Conservation (phyloP, 179 eudicot genomes). For the Beta macrorhiza region DNA sequence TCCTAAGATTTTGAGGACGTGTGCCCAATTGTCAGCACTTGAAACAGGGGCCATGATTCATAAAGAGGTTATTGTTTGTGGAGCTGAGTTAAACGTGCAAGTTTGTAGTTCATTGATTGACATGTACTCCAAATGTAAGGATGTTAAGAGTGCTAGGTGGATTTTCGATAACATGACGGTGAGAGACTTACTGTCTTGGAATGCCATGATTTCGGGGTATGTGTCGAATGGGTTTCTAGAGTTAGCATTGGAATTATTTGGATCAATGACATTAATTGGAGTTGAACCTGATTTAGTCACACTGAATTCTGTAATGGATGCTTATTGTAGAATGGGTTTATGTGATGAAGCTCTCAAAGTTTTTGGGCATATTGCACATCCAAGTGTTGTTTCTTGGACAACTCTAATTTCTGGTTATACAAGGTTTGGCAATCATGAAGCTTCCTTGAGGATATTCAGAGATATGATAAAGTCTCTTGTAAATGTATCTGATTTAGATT, state of each 20-base stretch:
- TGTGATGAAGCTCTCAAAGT: conserved; percentile 48
- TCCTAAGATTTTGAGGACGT: conserved; percentile 49
- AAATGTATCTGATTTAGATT: conserved; percentile 41
- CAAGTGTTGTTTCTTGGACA: conserved; percentile 62
- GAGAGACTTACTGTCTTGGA: conserved; percentile 51
- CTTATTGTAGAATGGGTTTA: conserved; percentile 48
- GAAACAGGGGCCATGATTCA: conserved; percentile 40
- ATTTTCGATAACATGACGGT: conserved; percentile 41
- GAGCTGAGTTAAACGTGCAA: conserved; percentile 35
- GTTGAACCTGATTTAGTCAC: conserved; percentile 54
- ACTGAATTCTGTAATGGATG: conserved; percentile 53
- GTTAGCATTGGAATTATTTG: conserved; percentile 38
- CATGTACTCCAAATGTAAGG: conserved; percentile 55
- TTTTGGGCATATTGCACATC: conserved; percentile 41
- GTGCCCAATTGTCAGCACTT: conserved; percentile 29
- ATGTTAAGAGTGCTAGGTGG: conserved; percentile 34
- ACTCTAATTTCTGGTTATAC: conserved; percentile 55
- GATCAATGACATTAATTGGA: conserved; percentile 32
- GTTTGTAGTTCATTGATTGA: conserved; percentile 54
- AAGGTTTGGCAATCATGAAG: conserved; percentile 38
- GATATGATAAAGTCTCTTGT: conserved; percentile 35
- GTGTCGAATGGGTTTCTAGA: conserved; percentile 37
- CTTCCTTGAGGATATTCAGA: conserved; percentile 39
- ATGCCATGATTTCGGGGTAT: conserved; percentile 54
- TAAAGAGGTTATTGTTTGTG: conserved; percentile 47